A percentile compares a stretch with the other conserved stretches of the same genome.
phyloP scores from a whole-genome alignment of 345 rosid species.

The Draba incana region DNA sequence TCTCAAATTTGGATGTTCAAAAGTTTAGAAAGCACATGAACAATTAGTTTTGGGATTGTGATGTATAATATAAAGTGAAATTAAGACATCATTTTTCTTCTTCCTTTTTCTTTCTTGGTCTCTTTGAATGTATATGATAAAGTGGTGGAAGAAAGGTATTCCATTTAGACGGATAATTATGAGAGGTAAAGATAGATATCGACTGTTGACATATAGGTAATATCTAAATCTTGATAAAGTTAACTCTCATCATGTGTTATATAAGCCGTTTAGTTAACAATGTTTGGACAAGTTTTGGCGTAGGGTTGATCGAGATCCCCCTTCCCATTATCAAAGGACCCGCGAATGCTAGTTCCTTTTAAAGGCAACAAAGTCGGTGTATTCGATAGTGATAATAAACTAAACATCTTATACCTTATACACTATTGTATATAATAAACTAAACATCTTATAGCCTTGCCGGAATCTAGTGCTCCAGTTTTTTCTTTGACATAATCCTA shows the following conservation, averaged over 20 bases:
- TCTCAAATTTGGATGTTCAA: constrained; percentile 26
- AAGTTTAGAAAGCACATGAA: constrained; percentile 23
- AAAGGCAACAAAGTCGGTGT: too few relatives aligned
- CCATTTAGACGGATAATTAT: constrained; percentile 22
- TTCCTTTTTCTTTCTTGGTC: constrained; percentile 11
- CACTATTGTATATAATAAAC: too few relatives aligned
- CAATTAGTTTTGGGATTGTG: constrained; percentile 16
- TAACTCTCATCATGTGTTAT: neutral
- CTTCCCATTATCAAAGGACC: too few relatives aligned
- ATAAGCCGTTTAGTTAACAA: too few relatives aligned
- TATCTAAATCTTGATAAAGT: constrained; percentile 6
- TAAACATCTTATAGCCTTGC: too few relatives aligned
- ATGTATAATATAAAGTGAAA: constrained; percentile 11
- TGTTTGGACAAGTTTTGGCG: too few relatives aligned
- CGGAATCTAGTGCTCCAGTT: too few relatives aligned
- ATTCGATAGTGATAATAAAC: too few relatives aligned
- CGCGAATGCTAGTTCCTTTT: too few relatives aligned
- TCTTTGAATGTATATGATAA: constrained; percentile 33
- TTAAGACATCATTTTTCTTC: constrained; percentile 9
- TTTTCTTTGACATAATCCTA: too few relatives aligned
- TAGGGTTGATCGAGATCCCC: too few relatives aligned
- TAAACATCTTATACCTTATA: too few relatives aligned
- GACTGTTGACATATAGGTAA: constrained; percentile 20
- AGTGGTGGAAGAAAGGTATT: constrained; percentile 26
- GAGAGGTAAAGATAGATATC: constrained; percentile 27